phyloP scores from a whole-genome alignment of 1,139 yeast species.

The Scheffersomyces stambukii region DNA sequence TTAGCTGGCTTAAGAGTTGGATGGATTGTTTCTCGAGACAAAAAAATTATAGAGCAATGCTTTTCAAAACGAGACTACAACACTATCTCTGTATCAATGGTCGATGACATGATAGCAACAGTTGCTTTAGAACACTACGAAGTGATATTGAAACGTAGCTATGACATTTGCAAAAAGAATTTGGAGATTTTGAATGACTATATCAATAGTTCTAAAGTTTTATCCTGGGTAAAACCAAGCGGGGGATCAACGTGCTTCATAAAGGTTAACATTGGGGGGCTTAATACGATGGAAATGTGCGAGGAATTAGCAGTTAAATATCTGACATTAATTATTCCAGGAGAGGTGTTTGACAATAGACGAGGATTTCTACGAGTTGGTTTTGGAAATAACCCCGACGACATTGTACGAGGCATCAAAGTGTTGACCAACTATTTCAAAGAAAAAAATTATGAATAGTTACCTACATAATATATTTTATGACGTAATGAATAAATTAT shows the following conservation, averaged over 20 bases:
- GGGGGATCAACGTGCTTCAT: slow-evolving; percentile 51
- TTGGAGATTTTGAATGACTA: slow-evolving; percentile 31
- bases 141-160: slow-evolving; percentile 34
- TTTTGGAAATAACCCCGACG: slow-evolving; percentile 42
- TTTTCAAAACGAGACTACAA: slow-evolving; percentile 47
- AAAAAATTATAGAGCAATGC: slow-evolving; percentile 25
- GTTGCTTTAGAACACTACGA: slow-evolving; percentile 36
- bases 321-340: slow-evolving; percentile 44
- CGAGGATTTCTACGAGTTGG: slow-evolving; percentile 48
- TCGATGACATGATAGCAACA: slow-evolving; percentile 48
- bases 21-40: slow-evolving; percentile 44
- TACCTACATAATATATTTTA: background rate
- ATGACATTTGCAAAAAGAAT: slow-evolving; percentile 33
- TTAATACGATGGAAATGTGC: slow-evolving; percentile 32
- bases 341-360: slow-evolving; percentile 40
- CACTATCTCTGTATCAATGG: slow-evolving; percentile 45
- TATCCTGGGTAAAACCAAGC: slow-evolving; percentile 40
- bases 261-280: slow-evolving; percentile 22
- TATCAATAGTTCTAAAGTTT: slow-evolving; percentile 20
- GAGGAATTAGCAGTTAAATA: slow-evolving; percentile 30
- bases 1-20: slow-evolving; percentile 55
- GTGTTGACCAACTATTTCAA: slow-evolving; percentile 10
- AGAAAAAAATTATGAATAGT: slow-evolving; percentile 1
- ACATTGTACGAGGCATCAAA: slow-evolving; percentile 21
- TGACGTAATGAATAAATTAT: too few relatives aligned